Conservation (phyloP, 176 grass and related monocot species). For the Carex myosuroides region DNA sequence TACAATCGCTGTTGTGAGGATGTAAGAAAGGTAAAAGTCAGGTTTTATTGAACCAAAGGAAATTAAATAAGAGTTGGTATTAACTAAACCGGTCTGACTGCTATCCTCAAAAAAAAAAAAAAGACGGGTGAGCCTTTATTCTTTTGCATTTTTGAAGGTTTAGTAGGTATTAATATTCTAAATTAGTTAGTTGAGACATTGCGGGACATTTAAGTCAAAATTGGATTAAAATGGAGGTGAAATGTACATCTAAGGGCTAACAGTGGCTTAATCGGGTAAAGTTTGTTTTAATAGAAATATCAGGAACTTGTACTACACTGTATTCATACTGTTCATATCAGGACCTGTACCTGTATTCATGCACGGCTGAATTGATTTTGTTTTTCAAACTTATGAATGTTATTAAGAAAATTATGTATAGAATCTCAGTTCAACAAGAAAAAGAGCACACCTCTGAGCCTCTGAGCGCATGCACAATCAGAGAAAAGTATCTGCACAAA, state of each 20-base stretch:
- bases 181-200: background rate
- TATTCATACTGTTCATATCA: background rate
- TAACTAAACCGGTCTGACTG: too few relatives aligned
- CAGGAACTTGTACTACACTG: background rate
- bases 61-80: background rate
- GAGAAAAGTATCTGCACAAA: slow-evolving; percentile 45
- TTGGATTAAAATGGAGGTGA: slow-evolving; percentile 4
- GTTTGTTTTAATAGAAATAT: background rate
- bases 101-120: too few relatives aligned
- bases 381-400: background rate
- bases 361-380: background rate
- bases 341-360: background rate
- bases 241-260: background rate
- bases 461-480: slow-evolving; percentile 39
- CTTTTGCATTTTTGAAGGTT: background rate
- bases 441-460: slow-evolving; percentile 51
- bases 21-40: background rate
- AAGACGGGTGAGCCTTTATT: background rate
- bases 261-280: background rate
- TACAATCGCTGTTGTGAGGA: slow-evolving; percentile 52
- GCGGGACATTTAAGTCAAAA: background rate
- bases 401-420: background rate
- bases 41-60: background rate
- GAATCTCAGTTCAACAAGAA: background rate
- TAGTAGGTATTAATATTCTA: background rate